phyloP scores from a whole-genome alignment of 2,329 filamentous ascomycete species.

The Pseudocercospora macadamiae region DNA sequence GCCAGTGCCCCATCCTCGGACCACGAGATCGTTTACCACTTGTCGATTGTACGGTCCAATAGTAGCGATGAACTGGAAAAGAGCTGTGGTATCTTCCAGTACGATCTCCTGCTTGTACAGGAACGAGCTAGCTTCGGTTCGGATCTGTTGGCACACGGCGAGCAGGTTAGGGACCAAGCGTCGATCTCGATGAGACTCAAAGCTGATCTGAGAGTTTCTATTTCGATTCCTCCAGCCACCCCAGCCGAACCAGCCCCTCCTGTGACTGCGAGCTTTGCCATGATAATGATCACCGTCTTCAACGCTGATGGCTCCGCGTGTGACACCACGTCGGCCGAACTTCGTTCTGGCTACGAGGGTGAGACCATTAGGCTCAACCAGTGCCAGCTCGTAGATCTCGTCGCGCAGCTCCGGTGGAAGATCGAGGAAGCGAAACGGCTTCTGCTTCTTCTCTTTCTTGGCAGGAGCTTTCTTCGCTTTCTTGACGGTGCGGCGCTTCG shows the following conservation, averaged over 20 bases:
- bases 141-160: constrained; percentile 35
- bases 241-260: background rate
- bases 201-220: background rate
- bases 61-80: constrained; percentile 31
- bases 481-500: constrained; percentile 12
- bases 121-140: constrained; percentile 30
- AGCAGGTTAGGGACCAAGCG: constrained; percentile 31
- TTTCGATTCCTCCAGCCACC: background rate
- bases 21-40: constrained; percentile 25
- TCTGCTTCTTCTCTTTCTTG: constrained; percentile 19
- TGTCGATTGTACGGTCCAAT: constrained; percentile 33
- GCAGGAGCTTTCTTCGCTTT: constrained; percentile 15
- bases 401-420: constrained; percentile 35
- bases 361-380: constrained; percentile 29
- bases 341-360: constrained; percentile 26
- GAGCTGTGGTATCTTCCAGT: constrained; percentile 28
- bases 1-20: constrained; percentile 28
- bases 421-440: constrained; percentile 32
- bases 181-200: background rate
- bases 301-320: constrained; percentile 18
- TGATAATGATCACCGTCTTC: constrained; percentile 9
- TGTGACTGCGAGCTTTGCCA: constrained; percentile 15
- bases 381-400: constrained; percentile 34
- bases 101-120: constrained; percentile 35
- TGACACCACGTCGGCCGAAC: constrained; percentile 27